Conservation (phyloP, 768 basidiomycete species). For the Suillus fuscotomentosus region DNA sequence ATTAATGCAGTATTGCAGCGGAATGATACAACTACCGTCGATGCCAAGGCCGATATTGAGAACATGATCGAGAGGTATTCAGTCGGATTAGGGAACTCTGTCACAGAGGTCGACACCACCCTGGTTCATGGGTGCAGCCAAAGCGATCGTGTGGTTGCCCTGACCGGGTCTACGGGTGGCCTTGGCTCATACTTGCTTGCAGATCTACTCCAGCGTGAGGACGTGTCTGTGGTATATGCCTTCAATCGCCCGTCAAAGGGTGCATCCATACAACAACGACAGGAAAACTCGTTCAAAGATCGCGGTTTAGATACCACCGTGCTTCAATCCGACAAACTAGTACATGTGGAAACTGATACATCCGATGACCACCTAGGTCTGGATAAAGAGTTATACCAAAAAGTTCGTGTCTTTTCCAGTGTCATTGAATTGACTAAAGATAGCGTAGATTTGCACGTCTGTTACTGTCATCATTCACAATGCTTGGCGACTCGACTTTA, state of each 20-base stretch:
- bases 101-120: constrained; percentile 8
- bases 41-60: constrained; percentile 27
- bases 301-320: constrained; percentile 28
- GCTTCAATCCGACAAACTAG: constrained; percentile 29
- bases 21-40: not conserved
- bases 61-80: constrained; percentile 42
- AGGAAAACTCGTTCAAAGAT: constrained; percentile 26
- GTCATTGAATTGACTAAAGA: not conserved
- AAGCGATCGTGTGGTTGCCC: constrained; percentile 24
- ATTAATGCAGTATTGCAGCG: constrained; percentile 7
- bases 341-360: constrained; percentile 34
- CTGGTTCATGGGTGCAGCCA: not conserved
- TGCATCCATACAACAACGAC: constrained; percentile 23
- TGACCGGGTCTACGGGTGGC: constrained; percentile 41
- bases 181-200: constrained; percentile 37
- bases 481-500: constrained; percentile 48
- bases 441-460: constrained; percentile 28
- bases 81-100: constrained; percentile 12
- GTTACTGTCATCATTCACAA: constrained; percentile 40
- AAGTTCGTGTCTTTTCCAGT: constrained; percentile 2
- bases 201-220: constrained; percentile 19
- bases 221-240: constrained; percentile 31
- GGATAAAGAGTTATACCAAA: constrained; percentile 15
- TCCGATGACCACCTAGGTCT: constrained; percentile 30
- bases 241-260: constrained; percentile 29